A percentile compares a stretch with the other conserved stretches of the same genome.
These are phyloP conservation scores for Dothistroma septosporum DNA, from an alignment of 2,329 filamentous ascomycete species.

Conservation along the genomic window DNA sequence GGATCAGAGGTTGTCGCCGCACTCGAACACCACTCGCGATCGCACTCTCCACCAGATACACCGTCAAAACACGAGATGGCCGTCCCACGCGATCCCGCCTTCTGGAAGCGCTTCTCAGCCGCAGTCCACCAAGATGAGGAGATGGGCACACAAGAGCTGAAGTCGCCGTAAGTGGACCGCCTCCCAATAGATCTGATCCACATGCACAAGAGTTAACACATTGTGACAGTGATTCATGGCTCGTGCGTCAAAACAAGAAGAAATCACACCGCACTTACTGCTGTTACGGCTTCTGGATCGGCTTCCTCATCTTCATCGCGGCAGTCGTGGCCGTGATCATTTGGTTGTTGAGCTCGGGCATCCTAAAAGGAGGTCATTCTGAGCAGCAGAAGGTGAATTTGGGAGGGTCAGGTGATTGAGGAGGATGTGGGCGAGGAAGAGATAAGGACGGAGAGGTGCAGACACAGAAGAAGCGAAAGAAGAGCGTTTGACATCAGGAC, in stretches of 20 bases:
- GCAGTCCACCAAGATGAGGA: conserved; percentile 56
- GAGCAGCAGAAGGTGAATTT: conserved; percentile 4
- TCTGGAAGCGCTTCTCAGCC: conserved; percentile 58
- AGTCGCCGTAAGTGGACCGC: conserved; percentile 38
- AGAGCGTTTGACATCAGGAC: neutral
- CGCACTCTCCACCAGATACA: neutral
- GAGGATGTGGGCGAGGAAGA: neutral
- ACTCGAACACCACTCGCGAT: too few relatives aligned
- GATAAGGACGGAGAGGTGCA: neutral
- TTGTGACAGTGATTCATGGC: conserved; percentile 50
- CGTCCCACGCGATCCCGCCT: conserved; percentile 53
- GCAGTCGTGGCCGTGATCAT: conserved; percentile 46
- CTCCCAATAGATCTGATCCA: conserved; percentile 6
- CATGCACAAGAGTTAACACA: neutral
- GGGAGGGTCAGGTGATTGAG: neutral
- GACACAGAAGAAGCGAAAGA: neutral
- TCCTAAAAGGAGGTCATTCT: conserved; percentile 5
- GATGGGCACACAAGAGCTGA: conserved; percentile 22
- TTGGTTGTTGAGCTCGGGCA: conserved; percentile 35
- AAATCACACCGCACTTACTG: conserved; percentile 45
- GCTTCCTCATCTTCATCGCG: conserved; percentile 43
- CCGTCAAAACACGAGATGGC: conserved; percentile 37
- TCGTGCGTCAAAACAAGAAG: conserved; percentile 49
- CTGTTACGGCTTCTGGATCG: conserved; percentile 47
- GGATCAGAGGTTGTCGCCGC: neutral